Base-by-base conservation (phyloP, 1,284 basidiomycete genomes). In the Tausonia pullulans region DNA sequence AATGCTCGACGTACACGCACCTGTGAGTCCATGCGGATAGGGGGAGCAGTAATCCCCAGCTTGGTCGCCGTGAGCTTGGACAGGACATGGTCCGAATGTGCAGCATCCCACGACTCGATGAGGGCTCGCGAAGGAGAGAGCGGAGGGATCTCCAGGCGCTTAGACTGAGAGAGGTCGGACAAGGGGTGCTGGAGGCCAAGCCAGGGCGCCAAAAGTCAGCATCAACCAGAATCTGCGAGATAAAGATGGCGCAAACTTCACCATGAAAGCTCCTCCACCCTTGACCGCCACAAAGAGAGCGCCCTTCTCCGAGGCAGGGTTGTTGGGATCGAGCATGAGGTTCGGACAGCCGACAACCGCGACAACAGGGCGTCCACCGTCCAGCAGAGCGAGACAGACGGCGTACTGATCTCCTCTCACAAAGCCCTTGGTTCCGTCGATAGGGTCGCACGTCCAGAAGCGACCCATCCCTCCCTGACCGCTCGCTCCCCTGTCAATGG, bases 321-420 rank as follows among this genome's bases (percentile, higher is more conserved):
- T 79, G 39, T 82, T 74, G 14, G 85, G 52, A 39, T 62, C 61
- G 8, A 56, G 43, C 4, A 62, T 87, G 40, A 98, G 80, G 77
- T 98, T 98, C 0, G 94, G 95, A 75, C 94, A 97, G 3, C 94
- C 95, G 72, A 97, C 90, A 39, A 96, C 86, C n/a, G 93, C 93
- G 10, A 97, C 80, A 71, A 90, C 81, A 50, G 94, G 90, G 65
- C 85, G 75, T 0, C 89, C 84, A 70, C 97, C 85, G 63, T 92
- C 82, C 70, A 98, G 84, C 65, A 98, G 81, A 0, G 92, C 89
- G 41, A 98, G 81, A 76, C 95, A 98, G 41, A 98, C 91, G 3
- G 95, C 95, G 72, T 94, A 98, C 76, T 98, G 95, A 62, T 90
- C 94, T 7, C 93, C 92, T 40, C 95, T 85, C 55, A 98, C 81